phyloP scores from a whole-genome alignment of 495 filamentous ascomycete genomes.

The Xylaria nigripes region DNA sequence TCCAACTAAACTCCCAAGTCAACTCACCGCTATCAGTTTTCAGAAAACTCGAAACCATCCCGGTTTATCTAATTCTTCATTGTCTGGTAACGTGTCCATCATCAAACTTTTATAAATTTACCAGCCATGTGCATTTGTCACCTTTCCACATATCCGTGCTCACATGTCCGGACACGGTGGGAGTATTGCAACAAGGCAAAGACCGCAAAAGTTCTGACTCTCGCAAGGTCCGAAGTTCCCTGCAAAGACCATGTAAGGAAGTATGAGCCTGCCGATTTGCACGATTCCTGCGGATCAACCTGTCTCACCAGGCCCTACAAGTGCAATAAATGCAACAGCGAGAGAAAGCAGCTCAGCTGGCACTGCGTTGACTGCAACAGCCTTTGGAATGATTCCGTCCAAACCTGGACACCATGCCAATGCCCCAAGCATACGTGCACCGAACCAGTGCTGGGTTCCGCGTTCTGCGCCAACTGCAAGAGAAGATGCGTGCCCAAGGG shows the following conservation, averaged over 20 bases:
- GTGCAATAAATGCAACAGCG: constrained; percentile 1
- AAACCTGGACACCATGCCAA: neutral
- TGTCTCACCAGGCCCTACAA: constrained; percentile 3
- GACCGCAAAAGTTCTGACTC: neutral
- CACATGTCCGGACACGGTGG: neutral
- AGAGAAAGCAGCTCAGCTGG: constrained; percentile 1
- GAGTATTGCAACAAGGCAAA: neutral
- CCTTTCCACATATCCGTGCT: neutral
- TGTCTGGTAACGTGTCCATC: neutral
- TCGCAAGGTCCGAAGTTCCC: neutral
- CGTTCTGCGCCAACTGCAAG: neutral
- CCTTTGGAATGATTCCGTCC: neutral
- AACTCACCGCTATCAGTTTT: too few species aligned
- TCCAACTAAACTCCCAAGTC: too few species aligned
- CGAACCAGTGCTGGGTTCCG: neutral
- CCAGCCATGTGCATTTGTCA: neutral
- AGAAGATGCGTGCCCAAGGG: neutral
- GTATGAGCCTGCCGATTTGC: neutral
- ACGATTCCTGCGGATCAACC: neutral
- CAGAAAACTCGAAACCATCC: neutral
- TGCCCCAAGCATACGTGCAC: neutral
- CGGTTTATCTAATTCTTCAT: neutral
- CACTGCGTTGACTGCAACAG: neutral
- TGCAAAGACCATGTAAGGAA: neutral
- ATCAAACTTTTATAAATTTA: neutral